phyloP scores from a whole-genome alignment of 495 filamentous ascomycete species.

The Neurospora sp. region DNA sequence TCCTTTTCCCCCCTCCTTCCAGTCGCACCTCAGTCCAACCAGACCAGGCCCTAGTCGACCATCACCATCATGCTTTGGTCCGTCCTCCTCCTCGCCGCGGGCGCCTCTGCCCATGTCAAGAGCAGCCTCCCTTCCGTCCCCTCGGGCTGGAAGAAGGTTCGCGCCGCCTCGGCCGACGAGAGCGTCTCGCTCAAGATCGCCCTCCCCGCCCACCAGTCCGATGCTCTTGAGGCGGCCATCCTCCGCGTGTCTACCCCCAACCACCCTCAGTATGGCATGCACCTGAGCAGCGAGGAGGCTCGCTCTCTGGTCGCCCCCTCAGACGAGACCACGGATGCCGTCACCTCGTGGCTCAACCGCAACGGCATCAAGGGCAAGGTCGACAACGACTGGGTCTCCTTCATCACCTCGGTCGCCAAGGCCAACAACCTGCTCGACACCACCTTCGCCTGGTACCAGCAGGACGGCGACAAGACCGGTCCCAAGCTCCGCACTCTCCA shows the following conservation, averaged over 20 bases:
- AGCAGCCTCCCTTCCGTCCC: slow-evolving; percentile 35
- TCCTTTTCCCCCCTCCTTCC: not conserved
- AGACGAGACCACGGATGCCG: slow-evolving; percentile 28
- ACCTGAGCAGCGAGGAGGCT: slow-evolving; percentile 42
- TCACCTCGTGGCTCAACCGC: slow-evolving; percentile 39
- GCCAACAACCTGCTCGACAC: slow-evolving; percentile 41
- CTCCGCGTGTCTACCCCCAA: slow-evolving; percentile 48
- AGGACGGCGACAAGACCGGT: slow-evolving; percentile 24
- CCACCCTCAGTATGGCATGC: slow-evolving; percentile 44
- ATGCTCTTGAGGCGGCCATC: slow-evolving; percentile 45
- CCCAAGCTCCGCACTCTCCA: slow-evolving; percentile 44
- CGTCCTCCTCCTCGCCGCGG: slow-evolving; percentile 28
- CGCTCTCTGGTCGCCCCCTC: slow-evolving; percentile 44
- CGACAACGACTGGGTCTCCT: slow-evolving; percentile 38
- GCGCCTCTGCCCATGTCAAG: slow-evolving; percentile 39
- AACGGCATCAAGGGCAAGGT: slow-evolving; percentile 39
- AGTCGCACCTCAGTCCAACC: not conserved
- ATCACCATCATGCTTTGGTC: slow-evolving; percentile 17
- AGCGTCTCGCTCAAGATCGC: slow-evolving; percentile 25
- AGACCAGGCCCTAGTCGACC: not conserved
- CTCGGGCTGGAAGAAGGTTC: slow-evolving; percentile 33
- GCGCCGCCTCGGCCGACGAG: slow-evolving; percentile 22
- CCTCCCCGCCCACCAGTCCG: slow-evolving; percentile 29
- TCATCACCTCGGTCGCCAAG: slow-evolving; percentile 36
- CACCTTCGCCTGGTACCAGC: slow-evolving; percentile 31